phyloP scores from a whole-genome alignment of 75 land plant genomes.

The Pinus taeda region DNA sequence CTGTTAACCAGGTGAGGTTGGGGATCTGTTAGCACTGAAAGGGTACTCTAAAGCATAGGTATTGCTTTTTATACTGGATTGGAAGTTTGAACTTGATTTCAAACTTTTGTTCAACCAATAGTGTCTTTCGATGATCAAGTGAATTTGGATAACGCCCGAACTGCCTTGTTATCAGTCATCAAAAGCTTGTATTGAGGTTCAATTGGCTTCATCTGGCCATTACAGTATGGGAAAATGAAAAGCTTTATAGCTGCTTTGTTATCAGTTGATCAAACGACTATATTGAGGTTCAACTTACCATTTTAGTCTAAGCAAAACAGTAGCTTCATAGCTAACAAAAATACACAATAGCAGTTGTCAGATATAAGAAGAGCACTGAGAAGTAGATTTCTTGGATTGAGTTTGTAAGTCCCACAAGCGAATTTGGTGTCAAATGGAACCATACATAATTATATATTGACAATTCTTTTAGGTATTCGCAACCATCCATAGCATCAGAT shows the following conservation, averaged over 20 bases:
- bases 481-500: neutral
- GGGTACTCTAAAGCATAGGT: no score
- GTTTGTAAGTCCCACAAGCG: no score
- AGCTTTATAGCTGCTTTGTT: neutral
- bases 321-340: neutral
- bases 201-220: neutral
- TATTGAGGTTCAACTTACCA: neutral
- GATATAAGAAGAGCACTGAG: neutral
- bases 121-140: no score
- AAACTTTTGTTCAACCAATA: no score
- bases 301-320: neutral
- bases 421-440: neutral
- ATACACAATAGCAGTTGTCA: neutral
- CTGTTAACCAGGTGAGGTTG: no score
- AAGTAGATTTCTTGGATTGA: neutral
- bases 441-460: neutral
- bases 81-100: no score
- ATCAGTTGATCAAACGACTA: neutral
- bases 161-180: neutral
- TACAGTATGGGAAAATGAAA: neutral
- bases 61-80: no score
- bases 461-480: neutral
- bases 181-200: neutral
- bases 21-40: no score
- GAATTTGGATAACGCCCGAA: no score